These are phyloP conservation scores for Diplocarpon rosae DNA, from an alignment of 2,329 filamentous ascomycete species.

Conservation along the genomic window DNA sequence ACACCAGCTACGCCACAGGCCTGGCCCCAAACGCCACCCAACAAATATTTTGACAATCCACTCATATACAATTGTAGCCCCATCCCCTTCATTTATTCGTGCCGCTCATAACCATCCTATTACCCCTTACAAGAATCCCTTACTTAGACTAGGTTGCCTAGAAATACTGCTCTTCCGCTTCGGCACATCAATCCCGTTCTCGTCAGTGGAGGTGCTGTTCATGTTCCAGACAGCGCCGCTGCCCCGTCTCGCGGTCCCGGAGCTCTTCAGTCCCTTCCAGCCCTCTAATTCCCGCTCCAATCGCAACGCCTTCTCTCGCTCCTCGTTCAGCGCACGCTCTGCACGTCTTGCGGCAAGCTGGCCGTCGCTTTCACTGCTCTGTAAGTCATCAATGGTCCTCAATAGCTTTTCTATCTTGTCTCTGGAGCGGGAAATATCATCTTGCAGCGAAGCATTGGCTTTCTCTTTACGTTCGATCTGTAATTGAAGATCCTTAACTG, in stretches of 20 bases:
- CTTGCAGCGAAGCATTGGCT: constrained; percentile 65
- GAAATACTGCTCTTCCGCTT: constrained; percentile 56
- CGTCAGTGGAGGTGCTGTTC: constrained; percentile 14
- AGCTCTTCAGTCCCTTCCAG: constrained; percentile 56
- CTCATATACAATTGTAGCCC: too few species aligned
- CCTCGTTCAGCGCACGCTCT: constrained; percentile 82
- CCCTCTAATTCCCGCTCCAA: constrained; percentile 84
- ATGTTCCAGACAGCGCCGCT: constrained; percentile 11
- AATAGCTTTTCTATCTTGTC: constrained; percentile 89
- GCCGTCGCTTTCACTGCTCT: constrained; percentile 70
- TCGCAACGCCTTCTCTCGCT: constrained; percentile 67
- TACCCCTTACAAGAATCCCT: constrained; percentile 51
- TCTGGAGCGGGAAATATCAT: constrained; percentile 74
- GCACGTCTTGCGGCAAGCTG: constrained; percentile 76
- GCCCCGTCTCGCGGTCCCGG: constrained; percentile 6
- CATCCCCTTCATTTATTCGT: too few species aligned
- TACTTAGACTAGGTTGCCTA: constrained; percentile 57
- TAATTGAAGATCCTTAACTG: constrained; percentile 81
- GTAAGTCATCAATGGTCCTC: constrained; percentile 84
- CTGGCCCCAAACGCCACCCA: too few species aligned
- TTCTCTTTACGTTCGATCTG: constrained; percentile 94
- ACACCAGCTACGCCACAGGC: too few species aligned
- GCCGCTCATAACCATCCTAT: too few species aligned
- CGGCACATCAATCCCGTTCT: constrained; percentile 40
- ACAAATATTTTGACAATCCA: too few species aligned